These are phyloP conservation scores for Schizochytrium sp. DNA, from an alignment of 108 stramenopile species.

Conservation along the genomic window DNA sequence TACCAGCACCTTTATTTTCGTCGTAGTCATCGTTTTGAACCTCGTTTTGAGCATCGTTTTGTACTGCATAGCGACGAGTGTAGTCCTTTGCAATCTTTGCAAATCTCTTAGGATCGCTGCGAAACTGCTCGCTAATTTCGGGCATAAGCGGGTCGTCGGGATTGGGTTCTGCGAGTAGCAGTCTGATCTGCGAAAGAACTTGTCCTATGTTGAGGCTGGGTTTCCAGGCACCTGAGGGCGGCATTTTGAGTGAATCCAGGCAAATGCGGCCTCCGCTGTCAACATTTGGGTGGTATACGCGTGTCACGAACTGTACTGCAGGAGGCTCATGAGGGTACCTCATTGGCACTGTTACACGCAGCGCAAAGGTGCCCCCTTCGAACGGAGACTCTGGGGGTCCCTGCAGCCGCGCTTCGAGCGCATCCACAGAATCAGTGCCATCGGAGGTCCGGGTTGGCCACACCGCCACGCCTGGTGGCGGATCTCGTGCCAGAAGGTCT, in stretches of 20 bases:
- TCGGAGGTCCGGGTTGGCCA: conserved; percentile 10
- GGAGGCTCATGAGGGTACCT: conserved; percentile 45
- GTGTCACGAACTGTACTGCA: background rate
- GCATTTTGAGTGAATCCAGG: conserved; percentile 55
- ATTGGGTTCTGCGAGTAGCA: conserved; percentile 51
- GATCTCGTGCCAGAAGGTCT: background rate
- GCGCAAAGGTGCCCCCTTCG: background rate
- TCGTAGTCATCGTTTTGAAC: too few species aligned
- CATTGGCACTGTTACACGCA: conserved; percentile 11
- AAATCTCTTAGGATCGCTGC: background rate
- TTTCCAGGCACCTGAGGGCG: conserved; percentile 28
- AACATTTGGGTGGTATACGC: conserved; percentile 44
- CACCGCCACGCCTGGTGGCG: conserved; percentile 57
- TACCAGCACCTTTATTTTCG: too few species aligned
- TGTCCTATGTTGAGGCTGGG: conserved; percentile 41
- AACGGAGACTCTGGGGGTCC: conserved; percentile 53
- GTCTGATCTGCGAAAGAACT: conserved; percentile 45
- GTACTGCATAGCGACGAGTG: background rate
- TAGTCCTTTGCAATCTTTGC: background rate
- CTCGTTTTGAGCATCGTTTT: too few species aligned
- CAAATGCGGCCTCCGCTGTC: conserved; percentile 31
- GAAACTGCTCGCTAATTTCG: conserved; percentile 27
- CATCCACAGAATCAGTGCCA: background rate
- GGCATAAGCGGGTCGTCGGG: conserved; percentile 54
- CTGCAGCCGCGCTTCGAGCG: background rate